Base-by-base conservation (phyloP, 345 rosid species). In the Boechera retrofracta region DNA sequence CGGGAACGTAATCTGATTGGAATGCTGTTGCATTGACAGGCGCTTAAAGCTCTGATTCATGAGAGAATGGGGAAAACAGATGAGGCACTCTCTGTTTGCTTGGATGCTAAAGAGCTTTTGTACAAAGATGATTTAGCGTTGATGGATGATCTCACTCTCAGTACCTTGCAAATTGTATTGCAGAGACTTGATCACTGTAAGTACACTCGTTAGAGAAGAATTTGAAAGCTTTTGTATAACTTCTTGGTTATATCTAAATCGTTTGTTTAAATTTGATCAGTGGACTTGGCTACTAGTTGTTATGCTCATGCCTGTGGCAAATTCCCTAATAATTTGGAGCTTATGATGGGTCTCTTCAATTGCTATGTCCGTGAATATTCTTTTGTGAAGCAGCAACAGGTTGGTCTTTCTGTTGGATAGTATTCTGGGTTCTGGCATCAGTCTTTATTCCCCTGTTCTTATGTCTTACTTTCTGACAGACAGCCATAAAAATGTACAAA, bases 301-400 rank as follows among this genome's bases (percentile, higher is more conserved):
- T 92, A 95, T 24, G 98, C 89, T 79, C 85, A 89, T 77, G 96
- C 98, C 6, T 91, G 94, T 75, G 85, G 86, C 16, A 95, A 87
- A 74, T 86, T 85, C 69, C 89, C 96, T 4, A 89, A 82, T 80
- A 95, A 91, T 80, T 73, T 92, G 82, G 99, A 92, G 71, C 82
- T 91, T 31, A 88, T 95, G 94, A 92, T 89, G 96, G 99, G 98
- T 28, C 97, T 95, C 61, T 95, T 95, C 82, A 92, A 95, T 83
- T 95, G 99, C 77, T 91, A 87, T 69, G 97, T 95, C 70, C 97
- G 93, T 24, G 98, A 91, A 45, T 92, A 87, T 84, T 92, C 97
- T 10, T 95, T 91, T 53, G 99, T 95, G 69, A 92, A 83, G 87
- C 99, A 92, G 82, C 99, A 95, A 65, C 99, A 91, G 98, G 99